Percentiles rank a stretch among this genome's conserved stretches.
Conservation (phyloP, 257 asterid species). For the Verbascum thapsus region DNA sequence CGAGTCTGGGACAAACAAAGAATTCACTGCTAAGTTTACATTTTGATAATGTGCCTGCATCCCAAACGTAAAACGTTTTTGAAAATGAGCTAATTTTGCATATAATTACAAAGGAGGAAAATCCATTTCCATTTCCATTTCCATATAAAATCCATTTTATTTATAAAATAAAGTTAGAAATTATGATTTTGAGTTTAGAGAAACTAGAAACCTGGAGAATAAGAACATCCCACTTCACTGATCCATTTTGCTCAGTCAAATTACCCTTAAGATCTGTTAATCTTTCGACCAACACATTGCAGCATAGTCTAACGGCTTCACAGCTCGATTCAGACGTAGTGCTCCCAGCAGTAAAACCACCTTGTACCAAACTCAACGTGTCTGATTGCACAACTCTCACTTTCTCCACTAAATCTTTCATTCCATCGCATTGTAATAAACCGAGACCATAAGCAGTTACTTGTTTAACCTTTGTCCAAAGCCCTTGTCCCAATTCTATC, state of each 20-base stretch:
- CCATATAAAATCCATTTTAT: too few relatives aligned
- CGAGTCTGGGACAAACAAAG: slow-evolving; percentile 53
- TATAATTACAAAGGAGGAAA: too few relatives aligned
- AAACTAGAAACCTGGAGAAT: slow-evolving; percentile 51
- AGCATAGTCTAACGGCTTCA: slow-evolving; percentile 73
- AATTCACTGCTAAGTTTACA: slow-evolving; percentile 54
- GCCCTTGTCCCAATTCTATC: slow-evolving; percentile 79
- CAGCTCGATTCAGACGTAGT: slow-evolving; percentile 84
- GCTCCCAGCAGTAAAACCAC: slow-evolving; percentile 72
- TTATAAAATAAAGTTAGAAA: neutral
- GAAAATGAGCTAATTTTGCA: too few relatives aligned
- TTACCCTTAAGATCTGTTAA: slow-evolving; percentile 44
- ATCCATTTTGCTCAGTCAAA: slow-evolving; percentile 51
- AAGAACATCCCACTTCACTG: slow-evolving; percentile 57
- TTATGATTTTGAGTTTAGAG: neutral
- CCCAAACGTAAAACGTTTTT: slow-evolving; percentile 18
- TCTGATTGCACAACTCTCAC: slow-evolving; percentile 72
- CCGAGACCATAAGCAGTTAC: slow-evolving; percentile 64
- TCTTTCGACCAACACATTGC: slow-evolving; percentile 61
- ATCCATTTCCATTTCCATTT: too few relatives aligned
- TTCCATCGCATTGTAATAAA: slow-evolving; percentile 48
- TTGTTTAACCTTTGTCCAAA: slow-evolving; percentile 77
- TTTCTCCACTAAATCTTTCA: slow-evolving; percentile 54
- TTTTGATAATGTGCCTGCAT: slow-evolving; percentile 53
- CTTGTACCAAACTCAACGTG: slow-evolving; percentile 69